These are phyloP conservation scores for Coffea eugenioides DNA, from an alignment of 257 asterid species.

Conservation along the genomic window DNA sequence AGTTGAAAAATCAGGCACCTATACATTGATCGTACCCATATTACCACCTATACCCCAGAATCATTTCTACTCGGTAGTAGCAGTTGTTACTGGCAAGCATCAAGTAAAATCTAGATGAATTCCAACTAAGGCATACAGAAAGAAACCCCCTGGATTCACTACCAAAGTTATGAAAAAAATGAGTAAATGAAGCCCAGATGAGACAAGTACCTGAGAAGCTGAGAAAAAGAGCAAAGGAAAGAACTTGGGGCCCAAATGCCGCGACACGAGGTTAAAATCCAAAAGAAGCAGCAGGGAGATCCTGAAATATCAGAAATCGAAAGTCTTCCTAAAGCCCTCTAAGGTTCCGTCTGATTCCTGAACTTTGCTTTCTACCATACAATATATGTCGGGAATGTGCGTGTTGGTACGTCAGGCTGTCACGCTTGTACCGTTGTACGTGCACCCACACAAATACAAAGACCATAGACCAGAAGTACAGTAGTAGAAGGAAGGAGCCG, in stretches of 20 bases:
- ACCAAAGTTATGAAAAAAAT: not conserved
- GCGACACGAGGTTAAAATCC: too few relatives aligned
- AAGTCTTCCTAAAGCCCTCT: too few relatives aligned
- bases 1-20: not conserved
- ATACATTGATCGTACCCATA: not conserved
- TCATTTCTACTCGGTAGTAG: not conserved
- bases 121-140: not conserved
- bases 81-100: not conserved
- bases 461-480: too few relatives aligned
- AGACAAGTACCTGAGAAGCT: constrained; percentile 5
- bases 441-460: too few relatives aligned
- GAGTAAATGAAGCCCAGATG: constrained; percentile 6
- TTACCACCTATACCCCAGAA: not conserved
- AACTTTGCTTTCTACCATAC: too few relatives aligned
- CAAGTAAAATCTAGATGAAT: not conserved
- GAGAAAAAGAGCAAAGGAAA: not conserved
- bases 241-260: not conserved
- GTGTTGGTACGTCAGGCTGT: too few relatives aligned
- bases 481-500: too few relatives aligned
- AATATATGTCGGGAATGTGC: too few relatives aligned
- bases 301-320: too few relatives aligned
- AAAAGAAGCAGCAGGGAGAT: too few relatives aligned
- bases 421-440: too few relatives aligned
- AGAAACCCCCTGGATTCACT: not conserved
- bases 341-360: too few relatives aligned